Evolutionary conservation across 768 basidiomycete genomes (phyloP).

Genomic region (Asterophora parasitica): DNA sequence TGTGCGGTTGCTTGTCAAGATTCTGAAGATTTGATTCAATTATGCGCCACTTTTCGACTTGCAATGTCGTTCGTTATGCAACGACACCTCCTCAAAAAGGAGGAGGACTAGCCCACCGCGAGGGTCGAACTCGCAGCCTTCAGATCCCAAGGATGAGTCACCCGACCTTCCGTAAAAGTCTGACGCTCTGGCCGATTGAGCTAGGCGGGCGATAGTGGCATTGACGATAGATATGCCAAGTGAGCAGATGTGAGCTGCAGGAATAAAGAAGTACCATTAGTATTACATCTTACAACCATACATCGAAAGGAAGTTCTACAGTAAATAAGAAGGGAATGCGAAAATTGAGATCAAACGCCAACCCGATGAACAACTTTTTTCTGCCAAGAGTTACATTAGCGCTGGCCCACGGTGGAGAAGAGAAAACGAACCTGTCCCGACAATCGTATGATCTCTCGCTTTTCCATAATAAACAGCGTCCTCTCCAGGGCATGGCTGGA

Average conservation of each 20-base stretch:
- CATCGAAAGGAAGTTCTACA: neutral
- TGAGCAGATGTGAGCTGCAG: neutral
- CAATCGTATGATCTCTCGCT: slow-evolving; percentile 92
- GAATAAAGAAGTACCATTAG: too few species aligned
- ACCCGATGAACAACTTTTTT: slow-evolving; percentile 43
- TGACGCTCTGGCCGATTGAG: slow-evolving; percentile 65
- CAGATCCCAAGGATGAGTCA: slow-evolving; percentile 38
- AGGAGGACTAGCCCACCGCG: slow-evolving; percentile 60
- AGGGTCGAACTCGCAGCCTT: slow-evolving; percentile 86
- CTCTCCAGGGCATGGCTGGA: slow-evolving; percentile 88
- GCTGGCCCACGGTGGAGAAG: neutral
- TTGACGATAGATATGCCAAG: neutral
- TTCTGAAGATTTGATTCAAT: too few species aligned
- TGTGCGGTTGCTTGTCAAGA: too few species aligned
- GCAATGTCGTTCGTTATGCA: too few species aligned
- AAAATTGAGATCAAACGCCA: slow-evolving; percentile 14
- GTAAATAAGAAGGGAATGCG: neutral
- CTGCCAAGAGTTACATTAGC: slow-evolving; percentile 19
- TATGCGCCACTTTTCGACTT: too few species aligned
- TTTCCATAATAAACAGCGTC: slow-evolving; percentile 88
- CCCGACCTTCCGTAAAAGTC: slow-evolving; percentile 37
- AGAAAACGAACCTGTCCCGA: slow-evolving; percentile 51
- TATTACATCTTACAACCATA: too few species aligned
- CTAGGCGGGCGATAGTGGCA: slow-evolving; percentile 42
- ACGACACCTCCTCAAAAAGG: neutral